Conservation (phyloP, 2,329 filamentous ascomycete genomes). For the Alternaria ethzedia region DNA sequence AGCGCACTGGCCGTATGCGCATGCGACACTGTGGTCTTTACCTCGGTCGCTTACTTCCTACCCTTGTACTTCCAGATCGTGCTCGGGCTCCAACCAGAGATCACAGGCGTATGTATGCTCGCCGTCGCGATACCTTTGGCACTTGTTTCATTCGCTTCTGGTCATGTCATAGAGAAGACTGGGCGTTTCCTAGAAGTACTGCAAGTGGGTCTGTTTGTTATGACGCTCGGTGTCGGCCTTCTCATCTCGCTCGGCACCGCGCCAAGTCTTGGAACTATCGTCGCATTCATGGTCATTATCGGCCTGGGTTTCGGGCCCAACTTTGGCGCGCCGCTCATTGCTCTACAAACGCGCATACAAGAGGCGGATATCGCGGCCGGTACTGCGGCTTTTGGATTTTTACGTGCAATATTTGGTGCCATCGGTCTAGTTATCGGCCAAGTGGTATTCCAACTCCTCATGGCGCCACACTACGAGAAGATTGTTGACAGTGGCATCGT, state of each 20-base stretch:
- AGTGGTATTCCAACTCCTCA: constrained; percentile 62
- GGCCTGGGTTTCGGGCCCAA: constrained; percentile 61
- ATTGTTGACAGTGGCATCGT: constrained; percentile 31
- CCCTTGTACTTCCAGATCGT: constrained; percentile 78
- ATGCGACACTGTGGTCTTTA: constrained; percentile 64
- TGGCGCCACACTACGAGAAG: constrained; percentile 55
- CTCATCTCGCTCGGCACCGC: constrained; percentile 31
- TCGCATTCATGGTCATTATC: constrained; percentile 58
- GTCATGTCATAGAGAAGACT: constrained; percentile 54
- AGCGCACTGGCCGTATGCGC: constrained; percentile 61
- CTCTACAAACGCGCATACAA: constrained; percentile 64
- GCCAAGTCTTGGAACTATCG: constrained; percentile 40
- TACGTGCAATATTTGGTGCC: constrained; percentile 53
- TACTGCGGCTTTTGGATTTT: constrained; percentile 59
- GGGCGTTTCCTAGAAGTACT: constrained; percentile 51
- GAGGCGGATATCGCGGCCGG: constrained; percentile 60
- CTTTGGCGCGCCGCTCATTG: constrained; percentile 62
- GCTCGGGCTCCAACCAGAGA: constrained; percentile 61
- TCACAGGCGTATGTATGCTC: constrained; percentile 65
- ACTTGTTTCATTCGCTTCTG: constrained; percentile 53
- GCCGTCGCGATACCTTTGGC: constrained; percentile 61
- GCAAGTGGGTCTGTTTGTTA: constrained; percentile 37
- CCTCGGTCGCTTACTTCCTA: constrained; percentile 72
- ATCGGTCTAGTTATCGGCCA: constrained; percentile 58
- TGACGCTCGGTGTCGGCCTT: constrained; percentile 45